Base-by-base conservation (phyloP, 1,139 yeast species). In the Hanseniaspora sp. region DNA sequence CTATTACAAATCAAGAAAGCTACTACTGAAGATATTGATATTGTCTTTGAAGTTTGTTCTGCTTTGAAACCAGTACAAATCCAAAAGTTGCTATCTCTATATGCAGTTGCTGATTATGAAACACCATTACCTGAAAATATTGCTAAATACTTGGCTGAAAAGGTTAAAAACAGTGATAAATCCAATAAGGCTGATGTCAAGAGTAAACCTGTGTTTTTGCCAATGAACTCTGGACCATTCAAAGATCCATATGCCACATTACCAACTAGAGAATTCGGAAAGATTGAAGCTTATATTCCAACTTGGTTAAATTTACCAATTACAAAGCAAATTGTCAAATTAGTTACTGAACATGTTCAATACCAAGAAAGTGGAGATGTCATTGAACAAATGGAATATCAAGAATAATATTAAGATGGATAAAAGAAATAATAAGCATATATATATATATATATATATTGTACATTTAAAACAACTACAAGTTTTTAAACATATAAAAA, bases 281-380 rank as follows among this genome's bases (percentile, higher is more conserved):
- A 88, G 65, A 90, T 94, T 52, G 97, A 92, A 70, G 95, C 96
- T 1, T 92, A 90, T 65, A 95, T 94, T 58, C 99, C 99, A 43
- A 94, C 95, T 1, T 86, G 95, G 87, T 74, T 90, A 70, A 86
- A 84, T 60, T 79, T 88, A 60, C 97, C 97, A 46, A 83, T 80
- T 41, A 82, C 94, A 48, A 84, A 95, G 72, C 77, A 94, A 68
- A 81, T 92, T 54, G 87, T 90, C 44, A 96, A 88, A 67, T 75
- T 92, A 62, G 95, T 92, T 38, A 92, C 96, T 9, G 82, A 80
- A 69, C 83, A 83, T 65, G 94, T 90, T 15, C 65, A 70, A 48
- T 72, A 71, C 8, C 70, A 67, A 58, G 69, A 64, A 51, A 54
- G 39, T 34, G 49, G 49, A n/a, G 53, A 54, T 31, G 41, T 48